Base-by-base conservation (phyloP, 306 rosid genomes). In the Vigna reflexopilosa region DNA sequence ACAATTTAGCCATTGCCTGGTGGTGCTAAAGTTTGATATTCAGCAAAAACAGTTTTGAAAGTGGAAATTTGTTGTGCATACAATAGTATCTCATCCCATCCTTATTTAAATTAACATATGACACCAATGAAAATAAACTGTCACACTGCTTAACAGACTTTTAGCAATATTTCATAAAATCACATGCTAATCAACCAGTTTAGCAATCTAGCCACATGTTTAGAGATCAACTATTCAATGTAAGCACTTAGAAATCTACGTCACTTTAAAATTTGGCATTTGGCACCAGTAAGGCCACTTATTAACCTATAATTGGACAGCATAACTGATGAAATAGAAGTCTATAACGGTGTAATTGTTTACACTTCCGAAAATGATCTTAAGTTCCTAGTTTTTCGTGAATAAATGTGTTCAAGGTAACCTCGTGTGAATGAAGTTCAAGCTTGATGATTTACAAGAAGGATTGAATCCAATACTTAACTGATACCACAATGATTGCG, bases 201-300 rank as follows among this genome's bases (percentile, higher is more conserved):
- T 40, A n/a, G 58, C 24, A 56, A 5, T 36, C 22, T 9, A 40
- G 61, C 57, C 6, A n/a, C 12, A 19, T 32, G 38, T 56, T 56
- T 45, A 24, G 45, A 55, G 34, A 45, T 36, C 47, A 45, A 48
- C 56, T 24, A 49, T 75, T 48, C 62, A 19, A 62, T 5, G 19
- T 48, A 50, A n/a, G 19, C 16, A 52, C 48, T 51, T 38, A 38
- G 2, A 38, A 80, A 54, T 64, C 70, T 22, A 51, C 44, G 63
- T 65, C 24, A 47, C 42, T 48, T 44, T 65, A 72, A 64, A 67
- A 32, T 67, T 48, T 56, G 76, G 45, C 50, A 55, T 55, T 59
- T 65, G 47, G 63, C 70, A 71, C 54, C 78, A 70, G 45, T 19
- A 70, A 15, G 48, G 17, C 24, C 26, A 82, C 47, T 75, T 69